Base-by-base conservation (phyloP, 139 green algal genomes). In the Auxenochlorella protothecoides region DNA sequence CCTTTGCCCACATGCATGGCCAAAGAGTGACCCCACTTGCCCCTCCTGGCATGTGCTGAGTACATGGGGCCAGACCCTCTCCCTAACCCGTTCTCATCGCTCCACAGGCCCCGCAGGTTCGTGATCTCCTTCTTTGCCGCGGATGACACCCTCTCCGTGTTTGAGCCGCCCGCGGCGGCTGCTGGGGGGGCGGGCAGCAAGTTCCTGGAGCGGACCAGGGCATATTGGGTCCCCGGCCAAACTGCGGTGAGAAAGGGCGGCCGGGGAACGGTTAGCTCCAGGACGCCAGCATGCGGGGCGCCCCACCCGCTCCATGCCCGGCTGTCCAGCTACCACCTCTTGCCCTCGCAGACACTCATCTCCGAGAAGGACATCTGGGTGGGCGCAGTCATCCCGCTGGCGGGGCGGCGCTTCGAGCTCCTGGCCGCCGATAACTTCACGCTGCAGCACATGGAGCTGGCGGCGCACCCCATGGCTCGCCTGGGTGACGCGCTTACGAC, bases 101-200 rank as follows among this genome's bases (percentile, higher is more conserved):
- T 6, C 10, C 71, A 67, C 65, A 79, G 70, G 59, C 79, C 84
- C 12, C 85, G 93, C 54, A 74, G 76, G 11, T 97, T 98, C 77
- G 86, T 97, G 68, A 61, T 98, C 52, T 88, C 81, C 15, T 96
- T 94, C 84, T 97, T 93, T 78, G 78, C 92, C 74, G 87, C 87
- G 56, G 89, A 97, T 72, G 89, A 96, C 81, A 95, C 85, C 7
- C 53, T 90, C 53, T 71, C 82, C n/a, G 80, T 97, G 62, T 98
- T 92, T 74, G 93, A 98, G 88, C 87, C 86, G 5, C 90, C 92
- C 3, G 56, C 86, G 53, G 81, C 81, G 59, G 97, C 96, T 83
- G 86, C 66, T 4, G 91, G 91, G 75, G 86, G 97, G 59, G 70
- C 86, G 8, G 91, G 92, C 16, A 92, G 93, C 72, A 96, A 94